Conservation (phyloP, 495 filamentous ascomycete genomes). For the Ascobolus immersus region DNA sequence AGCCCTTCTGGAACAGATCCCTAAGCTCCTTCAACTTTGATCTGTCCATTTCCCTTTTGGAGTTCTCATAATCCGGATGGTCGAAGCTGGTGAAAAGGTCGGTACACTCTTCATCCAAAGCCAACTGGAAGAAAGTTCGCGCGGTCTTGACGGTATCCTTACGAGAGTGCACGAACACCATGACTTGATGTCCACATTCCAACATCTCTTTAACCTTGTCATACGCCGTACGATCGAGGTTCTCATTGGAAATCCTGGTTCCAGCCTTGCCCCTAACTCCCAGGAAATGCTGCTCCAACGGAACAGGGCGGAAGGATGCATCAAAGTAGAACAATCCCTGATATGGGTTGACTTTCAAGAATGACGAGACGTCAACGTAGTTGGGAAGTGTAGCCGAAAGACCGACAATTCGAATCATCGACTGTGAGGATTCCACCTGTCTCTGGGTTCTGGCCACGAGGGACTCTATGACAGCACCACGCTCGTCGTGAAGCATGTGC, state of each 20-base stretch:
- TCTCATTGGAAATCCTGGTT: slow-evolving; percentile 53
- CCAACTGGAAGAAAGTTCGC: slow-evolving; percentile 63
- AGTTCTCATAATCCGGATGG: slow-evolving; percentile 44
- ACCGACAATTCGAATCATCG: slow-evolving; percentile 82
- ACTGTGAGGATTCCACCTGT: slow-evolving; percentile 95
- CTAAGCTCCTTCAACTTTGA: slow-evolving; percentile 63
- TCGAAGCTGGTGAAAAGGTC: slow-evolving; percentile 59
- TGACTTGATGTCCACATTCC: slow-evolving; percentile 65
- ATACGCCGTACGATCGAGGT: slow-evolving; percentile 60
- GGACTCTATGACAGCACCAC: slow-evolving; percentile 85
- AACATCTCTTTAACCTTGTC: slow-evolving; percentile 94
- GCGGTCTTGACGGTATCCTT: slow-evolving; percentile 83
- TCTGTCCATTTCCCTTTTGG: slow-evolving; percentile 53
- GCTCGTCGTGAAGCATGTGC: slow-evolving; percentile 96
- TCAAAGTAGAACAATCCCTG: slow-evolving; percentile 95
- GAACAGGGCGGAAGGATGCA: slow-evolving; percentile 79
- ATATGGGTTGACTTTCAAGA: slow-evolving; percentile 81
- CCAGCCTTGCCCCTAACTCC: slow-evolving; percentile 81
- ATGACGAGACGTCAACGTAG: slow-evolving; percentile 86
- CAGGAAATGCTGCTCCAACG: slow-evolving; percentile 90
- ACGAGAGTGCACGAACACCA: slow-evolving; percentile 95
- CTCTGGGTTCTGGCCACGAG: slow-evolving; percentile 81
- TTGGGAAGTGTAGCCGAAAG: slow-evolving; percentile 90
- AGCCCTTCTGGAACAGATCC: slow-evolving; percentile 65
- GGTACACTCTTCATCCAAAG: slow-evolving; percentile 44